Base-by-base conservation (phyloP, 768 basidiomycete genomes). In the Suillus sp. region DNA sequence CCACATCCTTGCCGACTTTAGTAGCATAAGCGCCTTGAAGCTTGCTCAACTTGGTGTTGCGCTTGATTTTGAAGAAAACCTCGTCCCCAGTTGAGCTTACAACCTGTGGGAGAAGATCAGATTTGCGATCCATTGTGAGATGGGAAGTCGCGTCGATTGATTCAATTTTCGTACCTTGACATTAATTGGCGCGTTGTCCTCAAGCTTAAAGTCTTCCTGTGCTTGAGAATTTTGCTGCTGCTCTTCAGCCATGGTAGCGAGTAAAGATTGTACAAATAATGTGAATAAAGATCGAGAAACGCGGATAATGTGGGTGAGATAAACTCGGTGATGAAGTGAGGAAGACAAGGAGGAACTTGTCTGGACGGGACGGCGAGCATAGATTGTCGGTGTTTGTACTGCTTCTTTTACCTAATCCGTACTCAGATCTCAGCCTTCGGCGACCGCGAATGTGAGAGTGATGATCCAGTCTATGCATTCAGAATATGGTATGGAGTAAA, bases 41-140 rank as follows among this genome's bases (percentile, higher is more conserved):
- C 80, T 96, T 97, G 82, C 87, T 91, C 69, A 97, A 78, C 80
- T 91, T 95, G 50, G 95, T 96, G 77, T 84, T 91, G 72, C 90
- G 86, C 80, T 96, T 97, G 79, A 97, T 96, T 84, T 97, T 96
- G 85, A 97, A 97, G 78, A 91, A 96, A 32, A 96, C 92, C 74
- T 96, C 94, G 38, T 95, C 92, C 62, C 92, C 93, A 14, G 79
- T 74, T 42, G 90, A 83, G 67, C 85, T 88, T 51, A 89, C 84
- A 55, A 94, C 92, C 92, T 94, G 14, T 5, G 1, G 32, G 62
- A 53, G 37, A 22, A 22, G 35, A 55, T 63, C 47, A 40, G 61
- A 61, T 57, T 61, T 37, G 34, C 14, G 37, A 50, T 37, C 65
- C 27, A 50, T 54, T 53, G 34, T 32, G 32, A 30, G 56, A 38